Evolutionary conservation across 83 land plant genomes (phyloP), one percentile per base, ranked within the genome.

Genomic region (Thuja plicata): DNA sequence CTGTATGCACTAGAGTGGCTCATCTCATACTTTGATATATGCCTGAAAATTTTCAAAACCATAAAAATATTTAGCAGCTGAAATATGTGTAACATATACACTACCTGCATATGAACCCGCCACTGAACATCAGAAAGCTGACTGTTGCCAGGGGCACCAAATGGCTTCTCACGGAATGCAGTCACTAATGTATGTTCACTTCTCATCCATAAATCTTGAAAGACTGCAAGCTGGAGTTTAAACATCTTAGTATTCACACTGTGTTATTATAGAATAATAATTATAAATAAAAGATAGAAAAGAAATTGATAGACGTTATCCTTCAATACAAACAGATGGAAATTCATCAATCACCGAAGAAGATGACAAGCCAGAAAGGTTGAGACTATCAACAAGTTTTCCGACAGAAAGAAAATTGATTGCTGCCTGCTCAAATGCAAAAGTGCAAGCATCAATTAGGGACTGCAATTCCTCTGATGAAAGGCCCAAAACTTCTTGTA

Each of bases 71-170:
- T 1, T 54, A 57, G 87, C 5, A 86, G 76, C 34, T 34, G 19
- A 57, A 43, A 52, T 34, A 54, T 5, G 15, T 86, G 16, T 57
- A 73, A 35, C 21, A 35, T 57, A 35, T 34, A 57, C 74, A 40
- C 76, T 85, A 86, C 87, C 87, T 86, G 87, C 77, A 57, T 38
- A 86, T 86, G 87, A 57, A 86, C 73, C 9, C 74, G 74, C 87
- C 87, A 86, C 74, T 57, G 87, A 86, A 86, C 87, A 57, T 86
- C 74, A 86, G 60, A 45, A 86, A 86, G 87, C 70, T 57, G 74
- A 57, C 87, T 86, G 45, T 40, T 86, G 70, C 87, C 87, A 86
- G 87, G 87, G 70, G 87, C 87, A 37, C 87, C 76, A 86, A 86
- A 57, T 2, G 87, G 34, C 30, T 15, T 86, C 66, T 86, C 87